Evolutionary conservation across 306 rosid species (phyloP), one percentile per base, ranked within the genome.

Genomic region (Spatholobus suberectus): DNA sequence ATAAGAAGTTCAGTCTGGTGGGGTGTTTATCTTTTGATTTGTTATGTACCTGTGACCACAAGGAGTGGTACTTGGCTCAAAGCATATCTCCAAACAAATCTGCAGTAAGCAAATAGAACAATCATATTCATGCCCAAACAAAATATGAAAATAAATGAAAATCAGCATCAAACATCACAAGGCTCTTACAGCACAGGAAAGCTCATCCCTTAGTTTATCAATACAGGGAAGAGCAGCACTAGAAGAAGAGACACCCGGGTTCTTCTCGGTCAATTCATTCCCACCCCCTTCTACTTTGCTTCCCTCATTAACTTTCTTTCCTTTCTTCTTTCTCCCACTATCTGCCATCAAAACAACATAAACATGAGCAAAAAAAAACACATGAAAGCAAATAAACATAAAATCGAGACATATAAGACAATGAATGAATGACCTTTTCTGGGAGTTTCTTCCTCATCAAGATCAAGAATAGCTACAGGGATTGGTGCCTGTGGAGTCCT

Each of bases 1-100:
- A 29, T n/a, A 49, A 3, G 46, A 47, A 82, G 49, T 75, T 81
- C 20, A 5, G 14, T 27, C 3, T 41, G 8, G 15, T 14, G 44
- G 21, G 38, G 17, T 10, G 34, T 70, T 67, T 17, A n/a, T 4
- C 5, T 1, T 41, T 20, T 70, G 43, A 38, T 40, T 37, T 67
- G 13, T 35, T 35, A 40, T 55, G 20, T 88, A 96, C 99, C 98
- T 96, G 90, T 96, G 99, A 52, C 99, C 98, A 86, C 99, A 96
- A 86, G 97, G 86, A 77, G 99, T 94, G 41, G 99, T 92, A 78
- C 92, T 96, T 41, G 99, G 99, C 90, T 96, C 97, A 70, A 83
- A 96, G 89, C 97, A 96, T 80, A 96, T 91, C 69, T 96, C 98
- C 90, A 96, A 83, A 79, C 98, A 96, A 81, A 96, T 92, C 99